Conservation (phyloP, 371 early-diverging fungal genomes). For the Coemansia sp. region DNA sequence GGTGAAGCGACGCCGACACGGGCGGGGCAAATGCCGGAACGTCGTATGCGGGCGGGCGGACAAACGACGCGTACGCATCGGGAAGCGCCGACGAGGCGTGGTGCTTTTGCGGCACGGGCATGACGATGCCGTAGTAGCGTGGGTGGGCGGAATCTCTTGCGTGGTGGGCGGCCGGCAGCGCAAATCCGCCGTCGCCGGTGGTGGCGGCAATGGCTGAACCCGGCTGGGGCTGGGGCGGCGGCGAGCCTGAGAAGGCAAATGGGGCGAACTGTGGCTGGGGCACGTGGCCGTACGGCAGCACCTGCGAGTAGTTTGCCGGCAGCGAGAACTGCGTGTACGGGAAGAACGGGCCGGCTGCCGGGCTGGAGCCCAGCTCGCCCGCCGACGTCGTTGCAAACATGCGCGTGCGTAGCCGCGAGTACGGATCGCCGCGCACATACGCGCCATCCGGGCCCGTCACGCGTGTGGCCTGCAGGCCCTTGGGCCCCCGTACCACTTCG, state of each 20-base stretch:
- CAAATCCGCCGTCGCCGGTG: slow-evolving; percentile 12
- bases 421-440: slow-evolving; percentile 73
- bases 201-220: slow-evolving; percentile 9
- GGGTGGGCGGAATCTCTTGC: slow-evolving; percentile 13
- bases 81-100: neutral
- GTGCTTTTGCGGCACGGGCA: slow-evolving; percentile 17
- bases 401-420: slow-evolving; percentile 17
- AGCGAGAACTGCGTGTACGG: slow-evolving; percentile 18
- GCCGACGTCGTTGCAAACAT: neutral
- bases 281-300: slow-evolving; percentile 27
- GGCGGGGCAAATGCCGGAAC: slow-evolving; percentile 7
- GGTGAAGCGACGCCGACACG: neutral
- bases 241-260: slow-evolving; percentile 15
- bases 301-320: slow-evolving; percentile 19
- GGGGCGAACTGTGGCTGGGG: slow-evolving; percentile 24
- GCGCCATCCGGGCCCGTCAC: slow-evolving; percentile 76
- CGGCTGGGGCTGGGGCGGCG: neutral
- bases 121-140: slow-evolving; percentile 15
- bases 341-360: neutral
- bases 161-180: neutral
- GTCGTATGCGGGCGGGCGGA: slow-evolving; percentile 5
- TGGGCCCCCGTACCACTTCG: slow-evolving; percentile 75
- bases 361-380: neutral
- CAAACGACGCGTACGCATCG: neutral
- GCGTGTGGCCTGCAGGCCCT: slow-evolving; percentile 81